Evolutionary conservation across 2,329 filamentous ascomycete species (phyloP), one percentile per base, ranked within the genome.

Genomic region (Pezicula carpinea): DNA sequence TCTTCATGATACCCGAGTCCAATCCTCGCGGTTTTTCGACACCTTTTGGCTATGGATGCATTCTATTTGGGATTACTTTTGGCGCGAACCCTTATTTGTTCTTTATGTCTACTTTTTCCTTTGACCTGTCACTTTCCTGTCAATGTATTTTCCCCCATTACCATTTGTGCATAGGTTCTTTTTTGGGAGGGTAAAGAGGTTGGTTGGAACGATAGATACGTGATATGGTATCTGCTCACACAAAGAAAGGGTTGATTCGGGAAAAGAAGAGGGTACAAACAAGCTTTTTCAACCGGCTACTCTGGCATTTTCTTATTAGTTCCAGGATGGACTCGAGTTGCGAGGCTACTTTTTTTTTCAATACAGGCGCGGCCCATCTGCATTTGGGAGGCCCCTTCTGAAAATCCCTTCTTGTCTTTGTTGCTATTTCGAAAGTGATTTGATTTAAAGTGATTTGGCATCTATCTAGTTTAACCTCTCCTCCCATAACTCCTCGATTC

Each of bases 401-500:
- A 53, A 48, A 38, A 44, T 15, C 22, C 29, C n/a, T 29, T 29
- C 26, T 29, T 29, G 5, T 29, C 26, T 29, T 38, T 38, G 35
- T 38, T 17, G 22, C 39, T n/a, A 13, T 32, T 42, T 21, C 13
- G 21, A 42, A 23, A 22, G 8, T 15, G 19, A 23, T 8, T 3
- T 5, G 19, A 21, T 21, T 11, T 22, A 21, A n/a, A n/a, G n/a
- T n/a, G n/a, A n/a, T n/a, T n/a, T n/a, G n/a, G n/a, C n/a, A n/a
- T 6, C 35, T 34, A 50, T n/a, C 57, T 64, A 68, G 43, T 64
- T 66, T 41, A 90, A 72, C 59, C 89, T 77, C 66, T 90, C 86
- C 53, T 81, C 83, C 77, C 87, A 80, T 47, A 95, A 67, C 59
- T 89, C 87, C 46, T 75, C 73, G 23, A 89, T 77, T 32, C 82